Evolutionary conservation across 257 asterid genomes (phyloP).

Genomic region (Datura wrightii): DNA sequence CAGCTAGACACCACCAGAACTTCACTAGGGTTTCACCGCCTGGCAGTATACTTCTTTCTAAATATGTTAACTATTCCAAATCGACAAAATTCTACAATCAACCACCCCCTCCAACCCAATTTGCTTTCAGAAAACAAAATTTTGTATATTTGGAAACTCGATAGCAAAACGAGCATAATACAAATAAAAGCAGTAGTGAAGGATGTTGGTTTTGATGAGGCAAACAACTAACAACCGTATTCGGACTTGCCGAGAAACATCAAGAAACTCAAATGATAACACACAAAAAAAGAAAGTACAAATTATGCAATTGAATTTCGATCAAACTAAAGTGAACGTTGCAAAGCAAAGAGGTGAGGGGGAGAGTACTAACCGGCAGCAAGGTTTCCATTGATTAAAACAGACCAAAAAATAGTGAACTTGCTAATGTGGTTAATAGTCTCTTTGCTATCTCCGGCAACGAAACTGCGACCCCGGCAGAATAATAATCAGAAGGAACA

Average conservation of each 20-base stretch:
- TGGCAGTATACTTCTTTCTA: neutral
- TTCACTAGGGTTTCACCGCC: neutral
- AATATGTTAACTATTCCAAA: neutral
- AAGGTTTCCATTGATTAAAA: slow-evolving; percentile 22
- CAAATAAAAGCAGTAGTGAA: slow-evolving; percentile 1
- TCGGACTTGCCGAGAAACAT: neutral
- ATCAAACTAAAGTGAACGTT: neutral
- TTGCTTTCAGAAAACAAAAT: neutral
- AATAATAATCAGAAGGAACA: neutral
- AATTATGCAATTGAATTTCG: slow-evolving; percentile 14
- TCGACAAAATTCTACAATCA: neutral
- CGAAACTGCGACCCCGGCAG: neutral
- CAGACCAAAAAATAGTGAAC: neutral
- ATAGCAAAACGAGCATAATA: neutral
- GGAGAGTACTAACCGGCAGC: slow-evolving; percentile 13
- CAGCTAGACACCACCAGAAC: neutral
- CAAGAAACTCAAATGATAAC: neutral
- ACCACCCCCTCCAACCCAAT: neutral
- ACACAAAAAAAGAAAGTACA: neutral
- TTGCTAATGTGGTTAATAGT: neutral
- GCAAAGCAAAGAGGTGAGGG: slow-evolving; percentile 3
- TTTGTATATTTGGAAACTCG: neutral
- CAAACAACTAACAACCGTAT: neutral
- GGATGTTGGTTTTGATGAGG: neutral
- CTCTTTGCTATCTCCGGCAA: neutral